A percentile compares a stretch with the other conserved stretches of the same genome.
Conservation (phyloP, 495 filamentous ascomycete genomes). For the Hypomontagnella monticulosa region DNA sequence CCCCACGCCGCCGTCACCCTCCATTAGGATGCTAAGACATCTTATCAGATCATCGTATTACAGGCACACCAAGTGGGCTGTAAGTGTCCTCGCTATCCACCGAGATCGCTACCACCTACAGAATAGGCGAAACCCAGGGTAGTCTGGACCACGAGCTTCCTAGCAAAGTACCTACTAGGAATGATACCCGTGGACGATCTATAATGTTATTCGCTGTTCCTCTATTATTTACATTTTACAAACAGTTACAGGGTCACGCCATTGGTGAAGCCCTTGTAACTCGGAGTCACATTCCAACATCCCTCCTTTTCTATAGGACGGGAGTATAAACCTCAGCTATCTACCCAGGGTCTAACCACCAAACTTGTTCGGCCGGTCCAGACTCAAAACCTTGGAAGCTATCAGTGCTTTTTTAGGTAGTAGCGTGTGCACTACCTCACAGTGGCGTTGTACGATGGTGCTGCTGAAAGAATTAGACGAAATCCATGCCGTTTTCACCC, state of each 20-base stretch:
- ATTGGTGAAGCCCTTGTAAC: slow-evolving; percentile 13
- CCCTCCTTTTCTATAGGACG: slow-evolving; percentile 9
- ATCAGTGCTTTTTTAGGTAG: slow-evolving; percentile 16
- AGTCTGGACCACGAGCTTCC: slow-evolving; percentile 2
- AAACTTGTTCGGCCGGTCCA: neutral
- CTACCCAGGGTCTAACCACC: neutral
- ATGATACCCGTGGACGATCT: neutral
- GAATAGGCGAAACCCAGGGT: too few species aligned
- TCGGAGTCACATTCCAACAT: slow-evolving; percentile 5
- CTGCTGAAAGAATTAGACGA: slow-evolving; percentile 3
- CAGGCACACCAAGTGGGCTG: neutral
- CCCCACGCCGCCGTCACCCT: slow-evolving; percentile 9
- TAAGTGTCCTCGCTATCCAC: slow-evolving; percentile 6
- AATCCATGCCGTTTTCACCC: slow-evolving; percentile 1
- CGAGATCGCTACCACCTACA: slow-evolving; percentile 18
- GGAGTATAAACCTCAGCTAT: slow-evolving; percentile 28
- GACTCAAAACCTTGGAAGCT: slow-evolving; percentile 7
- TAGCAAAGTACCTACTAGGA: slow-evolving; percentile 1
- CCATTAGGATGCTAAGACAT: slow-evolving; percentile 15
- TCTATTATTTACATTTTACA: slow-evolving; percentile 2
- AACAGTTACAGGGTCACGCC: slow-evolving; percentile 6
- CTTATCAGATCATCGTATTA: slow-evolving; percentile 39
- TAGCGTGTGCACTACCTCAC: slow-evolving; percentile 27
- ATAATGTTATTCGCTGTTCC: neutral
- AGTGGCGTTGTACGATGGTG: slow-evolving; percentile 22